A percentile compares a stretch with the other conserved stretches of the same genome.
Conservation (phyloP, 2,329 filamentous ascomycete species). For the Microcyclosporella mali region DNA sequence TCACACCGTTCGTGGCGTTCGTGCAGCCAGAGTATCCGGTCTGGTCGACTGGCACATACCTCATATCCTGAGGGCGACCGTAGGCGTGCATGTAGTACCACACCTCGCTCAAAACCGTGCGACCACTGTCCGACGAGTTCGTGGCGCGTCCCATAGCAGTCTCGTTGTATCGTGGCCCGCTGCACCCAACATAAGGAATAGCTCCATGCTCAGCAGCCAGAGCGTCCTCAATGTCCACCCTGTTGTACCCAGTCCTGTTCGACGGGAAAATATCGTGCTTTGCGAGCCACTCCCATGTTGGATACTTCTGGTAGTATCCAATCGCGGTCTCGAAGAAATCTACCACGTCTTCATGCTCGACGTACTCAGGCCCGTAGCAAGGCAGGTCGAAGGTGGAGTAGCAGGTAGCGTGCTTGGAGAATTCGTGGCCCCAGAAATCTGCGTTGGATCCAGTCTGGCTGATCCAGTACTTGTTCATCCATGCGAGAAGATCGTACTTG, state of each 20-base stretch:
- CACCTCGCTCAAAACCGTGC: constrained; percentile 54
- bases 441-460: constrained; percentile 51
- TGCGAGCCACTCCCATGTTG: constrained; percentile 57
- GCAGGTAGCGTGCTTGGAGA: constrained; percentile 45
- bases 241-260: constrained; percentile 53
- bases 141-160: constrained; percentile 50
- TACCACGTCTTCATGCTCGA: constrained; percentile 53
- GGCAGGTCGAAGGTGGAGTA: constrained; percentile 59
- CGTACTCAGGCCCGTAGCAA: constrained; percentile 58
- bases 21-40: constrained; percentile 52
- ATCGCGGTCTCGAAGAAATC: constrained; percentile 59
- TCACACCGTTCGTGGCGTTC: constrained; percentile 46
- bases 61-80: constrained; percentile 50
- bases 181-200: constrained; percentile 56
- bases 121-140: constrained; percentile 48
- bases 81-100: constrained; percentile 62
- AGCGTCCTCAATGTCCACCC: constrained; percentile 47
- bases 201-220: constrained; percentile 48
- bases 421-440: constrained; percentile 52
- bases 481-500: constrained; percentile 54
- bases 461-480: constrained; percentile 63
- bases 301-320: constrained; percentile 51
- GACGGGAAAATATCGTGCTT: constrained; percentile 50
- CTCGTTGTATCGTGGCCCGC: constrained; percentile 54
- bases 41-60: constrained; percentile 44